phyloP scores from a whole-genome alignment of 768 basidiomycete species.

The Rhodotorula diobovata region DNA sequence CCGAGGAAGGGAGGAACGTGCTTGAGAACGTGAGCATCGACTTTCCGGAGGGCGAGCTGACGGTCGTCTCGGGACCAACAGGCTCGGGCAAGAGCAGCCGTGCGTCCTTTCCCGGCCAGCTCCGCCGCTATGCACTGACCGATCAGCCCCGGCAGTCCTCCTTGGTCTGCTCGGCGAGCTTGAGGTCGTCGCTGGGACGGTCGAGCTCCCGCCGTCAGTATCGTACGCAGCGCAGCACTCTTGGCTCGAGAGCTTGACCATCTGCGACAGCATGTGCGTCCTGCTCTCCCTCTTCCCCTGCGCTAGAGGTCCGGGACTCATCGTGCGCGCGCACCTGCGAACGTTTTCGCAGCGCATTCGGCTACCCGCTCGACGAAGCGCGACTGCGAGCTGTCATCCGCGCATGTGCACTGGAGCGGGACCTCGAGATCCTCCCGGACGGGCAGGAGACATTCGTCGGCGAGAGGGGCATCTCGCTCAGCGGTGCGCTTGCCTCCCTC shows the following conservation, averaged over 20 bases:
- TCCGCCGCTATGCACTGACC: too few species aligned
- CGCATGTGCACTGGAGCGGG: slow-evolving; percentile 68
- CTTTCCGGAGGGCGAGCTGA: slow-evolving; percentile 69
- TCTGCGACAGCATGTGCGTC: slow-evolving; percentile 28
- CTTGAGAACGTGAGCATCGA: slow-evolving; percentile 61
- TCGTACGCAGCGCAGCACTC: slow-evolving; percentile 31
- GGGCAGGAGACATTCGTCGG: slow-evolving; percentile 61
- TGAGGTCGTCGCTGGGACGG: slow-evolving; percentile 15
- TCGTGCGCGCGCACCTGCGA: too few species aligned
- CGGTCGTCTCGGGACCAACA: slow-evolving; percentile 57
- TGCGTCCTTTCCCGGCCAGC: not conserved
- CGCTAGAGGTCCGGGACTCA: too few species aligned
- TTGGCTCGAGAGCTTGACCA: slow-evolving; percentile 27
- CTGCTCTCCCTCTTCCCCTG: not conserved
- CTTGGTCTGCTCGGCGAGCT: slow-evolving; percentile 34
- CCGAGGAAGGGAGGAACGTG: slow-evolving; percentile 50
- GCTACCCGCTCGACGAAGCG: slow-evolving; percentile 55
- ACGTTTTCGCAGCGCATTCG: slow-evolving; percentile 61
- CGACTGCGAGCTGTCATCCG: slow-evolving; percentile 65
- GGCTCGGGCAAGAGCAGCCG: slow-evolving; percentile 28
- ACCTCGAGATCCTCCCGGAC: slow-evolving; percentile 65
- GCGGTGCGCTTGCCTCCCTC: slow-evolving; percentile 17
- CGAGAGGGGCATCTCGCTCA: slow-evolving; percentile 36
- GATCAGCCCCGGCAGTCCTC: slow-evolving; percentile 18
- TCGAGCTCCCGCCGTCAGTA: slow-evolving; percentile 14